phyloP scores from a whole-genome alignment of 2,329 filamentous ascomycete genomes.

The Claviceps quebecensis region DNA sequence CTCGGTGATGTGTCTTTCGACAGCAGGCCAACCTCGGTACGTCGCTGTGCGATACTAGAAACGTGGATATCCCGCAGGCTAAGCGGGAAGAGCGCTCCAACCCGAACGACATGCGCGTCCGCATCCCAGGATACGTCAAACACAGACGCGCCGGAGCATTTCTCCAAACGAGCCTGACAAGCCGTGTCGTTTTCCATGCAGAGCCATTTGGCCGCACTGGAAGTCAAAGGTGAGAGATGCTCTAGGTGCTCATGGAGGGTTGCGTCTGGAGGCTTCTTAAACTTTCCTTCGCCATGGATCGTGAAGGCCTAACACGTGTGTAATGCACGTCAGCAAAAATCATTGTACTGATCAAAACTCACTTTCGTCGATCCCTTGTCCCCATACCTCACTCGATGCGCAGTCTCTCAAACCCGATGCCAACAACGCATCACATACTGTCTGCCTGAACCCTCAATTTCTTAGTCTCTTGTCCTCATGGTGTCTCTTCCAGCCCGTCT shows the following conservation, averaged over 20 bases:
- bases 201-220: slow-evolving; percentile 35
- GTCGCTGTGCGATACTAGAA: slow-evolving; percentile 28
- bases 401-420: slow-evolving; percentile 47
- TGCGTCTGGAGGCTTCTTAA: background rate
- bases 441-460: slow-evolving; percentile 2
- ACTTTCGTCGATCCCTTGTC: background rate
- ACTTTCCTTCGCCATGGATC: slow-evolving; percentile 25
- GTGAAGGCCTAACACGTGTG: slow-evolving; percentile 41
- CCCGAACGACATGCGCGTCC: slow-evolving; percentile 47
- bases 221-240: slow-evolving; percentile 38
- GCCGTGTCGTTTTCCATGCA: slow-evolving; percentile 32
- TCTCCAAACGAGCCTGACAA: slow-evolving; percentile 35
- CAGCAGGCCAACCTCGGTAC: slow-evolving; percentile 72
- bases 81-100: slow-evolving; percentile 52
- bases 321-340: background rate
- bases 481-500: too few relatives aligned
- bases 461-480: background rate
- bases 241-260: slow-evolving; percentile 52
- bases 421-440: slow-evolving; percentile 45
- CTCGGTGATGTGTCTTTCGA: slow-evolving; percentile 44
- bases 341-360: background rate
- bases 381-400: slow-evolving; percentile 15
- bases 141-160: slow-evolving; percentile 38
- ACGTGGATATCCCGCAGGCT: slow-evolving; percentile 25
- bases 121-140: slow-evolving; percentile 68